Conservation (phyloP, 306 rosid genomes). For the Casuarina equisetifolia region DNA sequence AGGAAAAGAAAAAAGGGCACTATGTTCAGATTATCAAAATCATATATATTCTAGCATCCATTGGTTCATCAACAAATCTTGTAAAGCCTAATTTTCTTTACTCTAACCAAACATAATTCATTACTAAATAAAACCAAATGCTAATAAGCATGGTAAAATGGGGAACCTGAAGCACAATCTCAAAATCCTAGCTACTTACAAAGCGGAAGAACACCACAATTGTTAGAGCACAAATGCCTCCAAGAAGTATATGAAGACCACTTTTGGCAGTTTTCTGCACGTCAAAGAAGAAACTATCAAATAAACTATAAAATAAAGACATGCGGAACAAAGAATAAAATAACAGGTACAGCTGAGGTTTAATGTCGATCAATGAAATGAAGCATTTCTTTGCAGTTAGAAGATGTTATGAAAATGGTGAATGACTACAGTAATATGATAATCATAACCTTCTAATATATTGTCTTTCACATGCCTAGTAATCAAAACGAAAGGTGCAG, state of each 20-base stretch:
- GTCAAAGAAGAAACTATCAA: constrained; percentile 25
- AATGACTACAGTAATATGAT: no score
- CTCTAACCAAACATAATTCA: constrained; percentile 23
- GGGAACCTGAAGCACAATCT: constrained; percentile 22
- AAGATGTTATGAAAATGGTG: not conserved
- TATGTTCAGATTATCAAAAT: not conserved
- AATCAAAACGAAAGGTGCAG: no score
- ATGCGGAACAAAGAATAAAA: constrained; percentile 18
- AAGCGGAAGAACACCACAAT: constrained; percentile 95
- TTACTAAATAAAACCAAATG: constrained; percentile 6
- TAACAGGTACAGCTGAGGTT: not conserved
- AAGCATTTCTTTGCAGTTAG: not conserved
- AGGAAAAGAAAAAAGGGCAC: not conserved
- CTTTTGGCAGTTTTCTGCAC: constrained; percentile 89
- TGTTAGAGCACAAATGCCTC: constrained; percentile 93
- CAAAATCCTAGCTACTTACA: constrained; percentile 52
- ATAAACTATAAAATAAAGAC: constrained; percentile 8
- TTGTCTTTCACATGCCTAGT: no score
- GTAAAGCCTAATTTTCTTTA: constrained; percentile 5
- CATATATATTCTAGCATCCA: not conserved
- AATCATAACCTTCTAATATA: no score
- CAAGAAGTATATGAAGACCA: constrained; percentile 95
- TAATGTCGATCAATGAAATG: no score
- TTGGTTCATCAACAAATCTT: not conserved
- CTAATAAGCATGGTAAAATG: constrained; percentile 7